Evolutionary conservation across 2,329 filamentous ascomycete genomes (phyloP).

Genomic region (Macrophomina tecta): DNA sequence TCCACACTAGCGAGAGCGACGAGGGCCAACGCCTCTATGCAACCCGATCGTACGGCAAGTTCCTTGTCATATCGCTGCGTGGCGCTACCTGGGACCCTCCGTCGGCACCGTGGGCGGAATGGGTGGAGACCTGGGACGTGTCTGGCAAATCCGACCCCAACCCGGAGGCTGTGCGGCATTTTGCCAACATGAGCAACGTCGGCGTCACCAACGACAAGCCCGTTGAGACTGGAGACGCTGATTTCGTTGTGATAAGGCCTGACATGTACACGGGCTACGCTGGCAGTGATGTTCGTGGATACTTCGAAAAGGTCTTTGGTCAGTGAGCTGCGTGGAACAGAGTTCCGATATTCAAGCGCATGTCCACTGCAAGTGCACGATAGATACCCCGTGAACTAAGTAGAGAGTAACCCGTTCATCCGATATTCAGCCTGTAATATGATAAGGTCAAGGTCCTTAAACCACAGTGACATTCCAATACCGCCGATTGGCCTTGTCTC

Average conservation of each 20-base stretch:
- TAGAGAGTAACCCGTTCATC: background rate
- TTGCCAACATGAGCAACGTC: slow-evolving; percentile 15
- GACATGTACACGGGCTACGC: slow-evolving; percentile 28
- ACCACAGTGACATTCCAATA: too few species aligned
- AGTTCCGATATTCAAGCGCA: too few species aligned
- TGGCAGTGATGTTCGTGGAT: slow-evolving; percentile 13
- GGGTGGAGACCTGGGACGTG: slow-evolving; percentile 25
- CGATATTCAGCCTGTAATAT: background rate
- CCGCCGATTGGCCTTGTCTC: too few species aligned
- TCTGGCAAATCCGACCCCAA: background rate
- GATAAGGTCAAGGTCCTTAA: too few species aligned
- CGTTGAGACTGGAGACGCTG: slow-evolving; percentile 10
- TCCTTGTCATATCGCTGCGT: slow-evolving; percentile 23
- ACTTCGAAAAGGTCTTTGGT: slow-evolving; percentile 19
- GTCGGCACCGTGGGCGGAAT: slow-evolving; percentile 19
- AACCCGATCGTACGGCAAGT: slow-evolving; percentile 23
- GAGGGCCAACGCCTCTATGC: slow-evolving; percentile 13
- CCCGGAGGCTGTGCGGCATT: background rate
- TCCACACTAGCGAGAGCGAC: slow-evolving; percentile 13
- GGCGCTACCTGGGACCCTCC: slow-evolving; percentile 13
- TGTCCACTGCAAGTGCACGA: background rate
- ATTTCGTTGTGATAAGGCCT: slow-evolving; percentile 13
- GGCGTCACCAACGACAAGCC: slow-evolving; percentile 18
- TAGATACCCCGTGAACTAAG: background rate
- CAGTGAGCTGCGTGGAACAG: background rate